Evolutionary conservation across 2,329 filamentous ascomycete species (phyloP), one percentile per base, ranked within the genome.

Genomic region (Basipetospora chlamydospora): DNA sequence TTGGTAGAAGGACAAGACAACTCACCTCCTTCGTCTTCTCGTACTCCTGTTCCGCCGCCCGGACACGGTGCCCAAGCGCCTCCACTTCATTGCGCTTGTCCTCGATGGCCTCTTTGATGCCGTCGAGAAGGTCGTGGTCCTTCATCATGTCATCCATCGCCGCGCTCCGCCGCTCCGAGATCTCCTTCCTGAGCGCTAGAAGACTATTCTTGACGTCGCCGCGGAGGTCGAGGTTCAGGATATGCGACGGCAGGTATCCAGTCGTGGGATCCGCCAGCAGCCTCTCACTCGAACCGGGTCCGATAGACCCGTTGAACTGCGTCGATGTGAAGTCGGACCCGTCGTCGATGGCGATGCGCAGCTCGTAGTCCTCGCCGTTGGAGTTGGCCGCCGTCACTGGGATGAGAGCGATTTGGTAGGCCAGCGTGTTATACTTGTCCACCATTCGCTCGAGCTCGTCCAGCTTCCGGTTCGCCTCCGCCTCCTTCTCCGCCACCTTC

Each of bases 51-150:
- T 93, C 82, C 1, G 88, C 87, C 13, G 83, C 83, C 23, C 83
- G 75, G 31, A 93, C 82, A 29, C 82, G 75, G 56, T 96, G 88
- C 46, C 88, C 82, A 12, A 98, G 66, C 3, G 85, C 82, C 53
- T 95, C 88, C 13, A 98, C 84, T 54, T 98, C 90, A 45, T 78
- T 80, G 42, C 80, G 73, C 62, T 94, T 95, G 59, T 98, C 88
- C 53, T 95, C 87, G 57, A 98, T 90, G 12, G 87, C 86, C 59
- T 98, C 92, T 56, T 90, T 90, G 54, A 95, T 88, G 46, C 82
- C 84, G 55, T 96, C 87, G 8, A 98, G 73, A 44, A 93, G 68
- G 54, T 96, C 90, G 50, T 93, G 82, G 46, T 93, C 86, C 51
- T 90, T 88, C 71, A 95, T 82, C 66, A 95, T 90, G 36, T 79